Evolutionary conservation across 2,329 filamentous ascomycete species (phyloP).

Genomic region (Alternaria gaisen): DNA sequence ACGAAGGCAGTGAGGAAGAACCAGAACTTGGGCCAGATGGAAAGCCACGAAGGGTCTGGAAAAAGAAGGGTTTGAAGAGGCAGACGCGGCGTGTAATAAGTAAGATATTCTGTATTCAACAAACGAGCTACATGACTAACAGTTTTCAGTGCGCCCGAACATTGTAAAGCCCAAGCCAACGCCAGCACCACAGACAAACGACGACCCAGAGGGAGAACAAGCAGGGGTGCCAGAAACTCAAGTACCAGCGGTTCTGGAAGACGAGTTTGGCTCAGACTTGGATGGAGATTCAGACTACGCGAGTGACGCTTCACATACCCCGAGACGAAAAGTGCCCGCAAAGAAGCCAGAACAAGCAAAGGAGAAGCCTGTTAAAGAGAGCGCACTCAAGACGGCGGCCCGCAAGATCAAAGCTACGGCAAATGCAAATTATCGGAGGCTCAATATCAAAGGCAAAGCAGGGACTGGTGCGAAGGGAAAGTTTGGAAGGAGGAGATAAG

Average conservation of each 20-base stretch:
- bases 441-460: conserved; percentile 62
- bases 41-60: conserved; percentile 70
- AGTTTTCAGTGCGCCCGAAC: conserved; percentile 50
- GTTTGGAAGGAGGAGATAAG: conserved; percentile 47
- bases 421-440: conserved; percentile 58
- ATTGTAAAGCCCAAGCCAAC: conserved; percentile 55
- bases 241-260: conserved; percentile 40
- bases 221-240: conserved; percentile 50
- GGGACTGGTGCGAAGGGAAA: conserved; percentile 51
- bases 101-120: conserved; percentile 21
- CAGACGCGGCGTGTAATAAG: conserved; percentile 75
- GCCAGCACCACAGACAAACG: conserved; percentile 31
- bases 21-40: conserved; percentile 62
- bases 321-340: conserved; percentile 36
- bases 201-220: conserved; percentile 50
- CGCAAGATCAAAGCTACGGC: conserved; percentile 58
- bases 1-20: conserved; percentile 65
- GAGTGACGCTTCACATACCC: conserved; percentile 50
- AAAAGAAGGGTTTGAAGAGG: conserved; percentile 85
- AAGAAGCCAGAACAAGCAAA: conserved; percentile 24
- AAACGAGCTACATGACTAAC: conserved; percentile 28
- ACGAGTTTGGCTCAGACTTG: conserved; percentile 44
- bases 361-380: conserved; percentile 31
- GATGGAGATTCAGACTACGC: conserved; percentile 53
- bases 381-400: conserved; percentile 49